Conservation (phyloP, 306 rosid species). For the Ammopiptanthus mongolicus region DNA sequence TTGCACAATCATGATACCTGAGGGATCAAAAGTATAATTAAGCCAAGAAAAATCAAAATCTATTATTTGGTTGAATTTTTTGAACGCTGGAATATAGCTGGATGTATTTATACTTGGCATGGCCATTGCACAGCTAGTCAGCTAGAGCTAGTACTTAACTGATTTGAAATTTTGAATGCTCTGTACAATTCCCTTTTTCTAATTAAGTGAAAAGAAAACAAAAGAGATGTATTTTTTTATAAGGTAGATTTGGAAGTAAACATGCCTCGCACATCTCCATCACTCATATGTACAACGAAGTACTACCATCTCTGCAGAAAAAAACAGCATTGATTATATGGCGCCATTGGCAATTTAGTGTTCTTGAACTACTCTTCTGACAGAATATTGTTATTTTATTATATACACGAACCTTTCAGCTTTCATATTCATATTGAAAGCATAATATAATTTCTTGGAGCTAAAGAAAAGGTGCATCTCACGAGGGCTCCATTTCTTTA, state of each 20-base stretch:
- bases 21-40: too few relatives aligned
- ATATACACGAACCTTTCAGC: not conserved
- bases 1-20: too few relatives aligned
- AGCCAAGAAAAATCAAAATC: not conserved
- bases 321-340: not conserved
- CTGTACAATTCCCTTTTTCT: not conserved
- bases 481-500: conserved; percentile 44
- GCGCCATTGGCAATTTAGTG: conserved; percentile 14
- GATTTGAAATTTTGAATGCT: conserved; percentile 7
- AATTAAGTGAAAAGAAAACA: not conserved
- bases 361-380: conserved; percentile 33
- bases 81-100: conserved; percentile 5
- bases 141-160: conserved; percentile 10
- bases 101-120: not conserved
- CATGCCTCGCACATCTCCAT: conserved; percentile 37
- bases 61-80: not conserved
- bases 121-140: conserved; percentile 23
- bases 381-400: conserved; percentile 19
- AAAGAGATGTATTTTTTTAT: conserved; percentile 4
- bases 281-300: conserved; percentile 7
- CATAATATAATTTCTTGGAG: conserved; percentile 51
- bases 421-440: conserved; percentile 20
- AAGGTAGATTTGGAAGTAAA: conserved; percentile 19
- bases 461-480: conserved; percentile 64
- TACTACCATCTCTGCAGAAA: not conserved